Percentiles rank a stretch among this genome's conserved stretches.
These are phyloP conservation scores for Oryza longistaminata DNA, from an alignment of 176 grass and related monocot genomes.

Conservation along the genomic window DNA sequence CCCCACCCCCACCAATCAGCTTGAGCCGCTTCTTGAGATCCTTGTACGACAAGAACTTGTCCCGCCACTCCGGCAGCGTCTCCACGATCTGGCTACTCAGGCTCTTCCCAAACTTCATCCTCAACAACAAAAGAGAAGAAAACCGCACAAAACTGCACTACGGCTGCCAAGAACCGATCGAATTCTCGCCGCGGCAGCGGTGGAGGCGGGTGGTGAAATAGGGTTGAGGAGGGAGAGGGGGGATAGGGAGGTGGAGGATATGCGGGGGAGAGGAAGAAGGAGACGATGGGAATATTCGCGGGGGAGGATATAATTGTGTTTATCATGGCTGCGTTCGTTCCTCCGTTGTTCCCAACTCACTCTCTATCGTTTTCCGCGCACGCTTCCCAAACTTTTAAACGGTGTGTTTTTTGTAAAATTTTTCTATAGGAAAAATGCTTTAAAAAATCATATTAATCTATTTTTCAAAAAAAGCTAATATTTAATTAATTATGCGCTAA, in stretches of 20 bases:
- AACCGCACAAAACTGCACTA: background rate
- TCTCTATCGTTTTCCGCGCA: no score
- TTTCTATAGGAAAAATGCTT: no score
- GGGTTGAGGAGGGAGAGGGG: background rate
- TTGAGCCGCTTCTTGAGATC: conserved; percentile 95
- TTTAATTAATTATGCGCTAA: no score
- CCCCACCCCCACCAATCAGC: conserved; percentile 40
- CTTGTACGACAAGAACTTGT: conserved; percentile 98
- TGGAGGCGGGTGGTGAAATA: conserved; percentile 40
- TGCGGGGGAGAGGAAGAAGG: conserved; percentile 32
- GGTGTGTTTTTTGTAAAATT: no score
- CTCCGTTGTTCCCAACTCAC: no score
- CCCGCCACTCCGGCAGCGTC: conserved; percentile 96
- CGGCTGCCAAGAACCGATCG: background rate
- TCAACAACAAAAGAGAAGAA: background rate
- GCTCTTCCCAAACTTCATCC: conserved; percentile 97
- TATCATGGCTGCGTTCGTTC: no score
- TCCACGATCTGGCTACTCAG: conserved; percentile 94
- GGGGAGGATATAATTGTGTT: conserved; percentile 26
- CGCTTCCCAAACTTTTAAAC: no score
- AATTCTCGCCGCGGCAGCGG: background rate
- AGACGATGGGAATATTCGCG: conserved; percentile 45
- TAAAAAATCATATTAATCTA: no score
- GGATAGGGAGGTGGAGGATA: conserved; percentile 16
- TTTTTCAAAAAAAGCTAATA: no score